Percentiles rank a stretch among this genome's conserved stretches.
phyloP scores from a whole-genome alignment of 78 protist genomes.

The Creolimax fragrantissima region DNA sequence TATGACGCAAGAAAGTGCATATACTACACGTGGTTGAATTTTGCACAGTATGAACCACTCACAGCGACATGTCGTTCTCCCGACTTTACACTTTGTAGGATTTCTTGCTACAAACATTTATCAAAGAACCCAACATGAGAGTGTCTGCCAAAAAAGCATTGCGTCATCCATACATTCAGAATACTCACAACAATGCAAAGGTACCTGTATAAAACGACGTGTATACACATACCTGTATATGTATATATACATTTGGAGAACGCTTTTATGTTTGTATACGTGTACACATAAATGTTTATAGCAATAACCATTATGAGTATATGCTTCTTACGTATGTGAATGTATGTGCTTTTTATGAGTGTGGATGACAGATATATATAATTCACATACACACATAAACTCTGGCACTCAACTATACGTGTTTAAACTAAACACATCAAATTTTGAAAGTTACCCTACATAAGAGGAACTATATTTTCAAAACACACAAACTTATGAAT shows the following conservation, averaged over 20 bases:
- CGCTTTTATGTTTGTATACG: background rate
- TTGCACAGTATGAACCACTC: too few relatives aligned
- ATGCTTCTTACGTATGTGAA: background rate
- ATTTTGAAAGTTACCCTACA: background rate
- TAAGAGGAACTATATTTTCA: too few relatives aligned
- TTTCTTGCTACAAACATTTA: conserved; percentile 75
- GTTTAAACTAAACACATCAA: background rate
- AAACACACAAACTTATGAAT: too few relatives aligned
- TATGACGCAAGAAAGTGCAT: too few relatives aligned
- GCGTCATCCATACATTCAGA: conserved; percentile 70
- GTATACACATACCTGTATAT: background rate
- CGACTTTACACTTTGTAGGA: conserved; percentile 55
- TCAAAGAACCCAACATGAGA: conserved; percentile 75
- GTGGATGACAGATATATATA: background rate
- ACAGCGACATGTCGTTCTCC: too few relatives aligned
- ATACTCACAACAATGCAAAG: background rate
- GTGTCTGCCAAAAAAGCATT: conserved; percentile 63
- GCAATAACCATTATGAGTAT: background rate
- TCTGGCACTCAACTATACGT: background rate
- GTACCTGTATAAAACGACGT: background rate
- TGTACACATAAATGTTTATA: background rate
- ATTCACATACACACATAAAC: background rate
- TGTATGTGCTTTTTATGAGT: background rate
- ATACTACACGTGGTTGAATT: too few relatives aligned
- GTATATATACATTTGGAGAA: background rate